Percentiles rank a stretch among this genome's conserved stretches.
These are phyloP conservation scores for Vanrija humicola DNA, from an alignment of 1,284 basidiomycete species.

Conservation along the genomic window DNA sequence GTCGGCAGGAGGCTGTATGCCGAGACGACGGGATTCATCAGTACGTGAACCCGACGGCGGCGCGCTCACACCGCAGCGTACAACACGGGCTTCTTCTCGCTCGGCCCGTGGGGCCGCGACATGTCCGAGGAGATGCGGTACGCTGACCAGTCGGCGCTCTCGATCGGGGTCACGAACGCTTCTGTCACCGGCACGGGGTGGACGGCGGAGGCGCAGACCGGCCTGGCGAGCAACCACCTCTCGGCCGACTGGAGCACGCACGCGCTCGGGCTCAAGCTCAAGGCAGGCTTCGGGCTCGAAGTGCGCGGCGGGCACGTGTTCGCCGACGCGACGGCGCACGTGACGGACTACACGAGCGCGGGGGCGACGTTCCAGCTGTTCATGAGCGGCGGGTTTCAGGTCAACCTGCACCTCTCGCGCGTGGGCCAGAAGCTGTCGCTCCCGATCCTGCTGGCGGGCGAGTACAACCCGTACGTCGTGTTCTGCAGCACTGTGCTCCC, in stretches of 20 bases:
- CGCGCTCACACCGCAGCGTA: conserved; percentile 24
- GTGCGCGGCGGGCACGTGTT: conserved; percentile 32
- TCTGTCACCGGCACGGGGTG: conserved; percentile 36
- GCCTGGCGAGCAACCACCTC: conserved; percentile 29
- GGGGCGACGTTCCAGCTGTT: conserved; percentile 34
- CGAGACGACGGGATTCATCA: conserved; percentile 47
- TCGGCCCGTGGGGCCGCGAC: conserved; percentile 49
- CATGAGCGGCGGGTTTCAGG: conserved; percentile 29
- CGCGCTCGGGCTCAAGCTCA: conserved; percentile 50
- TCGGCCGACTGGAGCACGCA: conserved; percentile 49
- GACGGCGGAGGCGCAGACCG: conserved; percentile 44
- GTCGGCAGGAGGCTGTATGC: conserved; percentile 50
- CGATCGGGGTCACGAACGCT: conserved; percentile 42
- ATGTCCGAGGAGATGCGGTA: conserved; percentile 6
- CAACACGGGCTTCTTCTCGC: conserved; percentile 49
- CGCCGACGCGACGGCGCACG: conserved; percentile 38
- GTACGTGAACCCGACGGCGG: conserved; percentile 15
- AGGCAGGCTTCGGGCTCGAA: conserved; percentile 44
- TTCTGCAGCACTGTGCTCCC: conserved; percentile 57
- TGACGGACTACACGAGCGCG: conserved; percentile 35
- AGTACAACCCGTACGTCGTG: conserved; percentile 53
- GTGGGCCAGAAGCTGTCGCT: conserved; percentile 57
- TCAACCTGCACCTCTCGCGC: conserved; percentile 32
- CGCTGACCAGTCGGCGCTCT: conserved; percentile 35
- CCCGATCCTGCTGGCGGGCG: conserved; percentile 56